Evolutionary conservation across 2,329 filamentous ascomycete genomes (phyloP).

Genomic region (Exophiala calicioides): DNA sequence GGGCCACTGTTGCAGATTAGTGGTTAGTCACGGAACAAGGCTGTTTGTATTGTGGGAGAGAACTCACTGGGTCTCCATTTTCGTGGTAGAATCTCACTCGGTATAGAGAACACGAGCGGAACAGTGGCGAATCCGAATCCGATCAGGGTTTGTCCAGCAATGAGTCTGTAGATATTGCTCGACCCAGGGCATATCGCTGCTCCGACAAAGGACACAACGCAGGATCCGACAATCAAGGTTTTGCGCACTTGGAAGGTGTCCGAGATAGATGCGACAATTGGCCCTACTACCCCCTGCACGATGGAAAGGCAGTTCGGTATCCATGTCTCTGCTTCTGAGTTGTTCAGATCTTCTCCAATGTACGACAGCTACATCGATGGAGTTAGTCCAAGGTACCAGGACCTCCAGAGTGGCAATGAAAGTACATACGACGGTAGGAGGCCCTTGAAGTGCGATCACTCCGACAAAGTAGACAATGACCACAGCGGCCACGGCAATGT

Average conservation of each 20-base stretch:
- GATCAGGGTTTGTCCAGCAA: constrained; percentile 25
- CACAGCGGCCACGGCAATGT: constrained; percentile 25
- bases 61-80: constrained; percentile 30
- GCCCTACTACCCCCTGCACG: constrained; percentile 27
- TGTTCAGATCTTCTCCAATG: constrained; percentile 21
- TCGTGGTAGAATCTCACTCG: constrained; percentile 27
- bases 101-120: constrained; percentile 24
- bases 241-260: constrained; percentile 30
- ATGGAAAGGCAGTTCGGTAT: constrained; percentile 26
- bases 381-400: too few relatives aligned
- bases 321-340: constrained; percentile 23
- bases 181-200: constrained; percentile 26
- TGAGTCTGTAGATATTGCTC: constrained; percentile 23
- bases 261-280: constrained; percentile 24
- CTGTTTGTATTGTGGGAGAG: too few relatives aligned
- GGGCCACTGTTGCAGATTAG: too few relatives aligned
- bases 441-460: constrained; percentile 24
- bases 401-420: too few relatives aligned
- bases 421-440: constrained; percentile 29
- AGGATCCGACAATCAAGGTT: constrained; percentile 23
- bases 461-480: constrained; percentile 24
- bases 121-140: constrained; percentile 27
- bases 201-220: constrained; percentile 19
- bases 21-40: too few relatives aligned
- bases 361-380: constrained; percentile 14